Evolutionary conservation across 139 green algal genomes (phyloP), one percentile per base, ranked within the genome.

Genomic region (Chlamydomonas sphaeroides): DNA sequence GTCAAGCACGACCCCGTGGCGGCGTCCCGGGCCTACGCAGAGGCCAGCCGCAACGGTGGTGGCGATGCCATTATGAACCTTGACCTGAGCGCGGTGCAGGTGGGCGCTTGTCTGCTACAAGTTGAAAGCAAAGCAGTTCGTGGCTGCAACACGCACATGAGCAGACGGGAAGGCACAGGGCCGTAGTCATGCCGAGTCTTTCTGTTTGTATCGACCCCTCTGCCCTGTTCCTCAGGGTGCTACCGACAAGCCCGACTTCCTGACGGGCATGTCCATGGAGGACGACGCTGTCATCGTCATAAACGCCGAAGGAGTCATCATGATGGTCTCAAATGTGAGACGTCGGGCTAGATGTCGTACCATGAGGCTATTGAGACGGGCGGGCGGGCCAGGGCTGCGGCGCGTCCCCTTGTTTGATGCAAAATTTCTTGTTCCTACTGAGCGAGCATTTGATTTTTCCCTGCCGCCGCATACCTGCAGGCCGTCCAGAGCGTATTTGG

Each of bases 201-300:
- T n/a, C n/a, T n/a, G n/a, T n/a, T n/a, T n/a, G n/a, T n/a, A n/a
- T n/a, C n/a, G n/a, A n/a, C n/a, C n/a, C n/a, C n/a, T n/a, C n/a
- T n/a, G n/a, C n/a, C n/a, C n/a, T n/a, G n/a, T n/a, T n/a, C n/a
- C 49, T 21, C 33, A 53, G 14, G 62, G 61, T 14, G 28, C 3
- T 36, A 49, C 7, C 5, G 26, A 84, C 45, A 84, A 82, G 41
- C 75, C 75, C 41, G 75, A 86, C 15, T 86, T 86, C 80, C 61
- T 82, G 28, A 76, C 65, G 21, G 67, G 48, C 48, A 85, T 88
- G 84, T 78, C 85, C 70, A 30, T 85, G 41, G n/a, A 85, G 14
- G 78, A 88, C 25, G 84, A 88, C 25, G 85, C 78, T 0, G 66
- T 80, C 14, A 39, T 89, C 41, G 71, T 89, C 15, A 89, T 89